These are phyloP conservation scores for Fagopyrum esculentum DNA, from an alignment of 148 eudicot genomes.

Conservation along the genomic window DNA sequence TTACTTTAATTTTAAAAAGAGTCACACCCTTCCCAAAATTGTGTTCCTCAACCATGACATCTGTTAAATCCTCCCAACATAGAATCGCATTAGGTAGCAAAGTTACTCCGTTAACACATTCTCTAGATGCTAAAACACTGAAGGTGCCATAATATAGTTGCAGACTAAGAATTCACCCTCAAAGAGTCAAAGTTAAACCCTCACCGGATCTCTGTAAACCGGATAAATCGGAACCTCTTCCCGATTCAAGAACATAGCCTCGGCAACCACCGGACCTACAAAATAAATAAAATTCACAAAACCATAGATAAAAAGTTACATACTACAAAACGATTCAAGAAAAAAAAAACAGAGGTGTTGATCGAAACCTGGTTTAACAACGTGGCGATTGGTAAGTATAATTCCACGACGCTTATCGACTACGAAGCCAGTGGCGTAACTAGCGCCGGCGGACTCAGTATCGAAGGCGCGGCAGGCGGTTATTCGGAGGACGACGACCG, in stretches of 20 bases:
- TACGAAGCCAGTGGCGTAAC: conserved; percentile 87
- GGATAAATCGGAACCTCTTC: conserved; percentile 92
- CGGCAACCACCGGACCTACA: conserved; percentile 93
- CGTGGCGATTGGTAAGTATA: conserved; percentile 91
- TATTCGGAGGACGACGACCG: conserved; percentile 87
- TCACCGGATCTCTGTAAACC: conserved; percentile 86
- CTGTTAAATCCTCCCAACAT: background rate
- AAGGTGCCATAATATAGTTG: background rate
- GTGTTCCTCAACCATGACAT: background rate
- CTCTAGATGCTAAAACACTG: background rate
- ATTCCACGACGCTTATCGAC: conserved; percentile 87
- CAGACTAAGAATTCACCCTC: background rate
- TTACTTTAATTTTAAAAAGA: background rate
- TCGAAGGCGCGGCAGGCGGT: conserved; percentile 91
- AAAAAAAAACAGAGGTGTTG: background rate
- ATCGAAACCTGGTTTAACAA: conserved; percentile 72
- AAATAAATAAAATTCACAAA: background rate
- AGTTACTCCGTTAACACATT: background rate
- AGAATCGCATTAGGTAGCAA: background rate
- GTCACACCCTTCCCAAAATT: background rate
- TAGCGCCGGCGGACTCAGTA: conserved; percentile 79
- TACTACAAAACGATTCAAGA: background rate
- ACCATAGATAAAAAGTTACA: background rate
- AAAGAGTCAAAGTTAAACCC: conserved; percentile 17
- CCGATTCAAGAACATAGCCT: conserved; percentile 94